Evolutionary conservation across 2,329 filamentous ascomycete species (phyloP), one percentile per base, ranked within the genome.

Genomic region (Fusarium armeniacum): DNA sequence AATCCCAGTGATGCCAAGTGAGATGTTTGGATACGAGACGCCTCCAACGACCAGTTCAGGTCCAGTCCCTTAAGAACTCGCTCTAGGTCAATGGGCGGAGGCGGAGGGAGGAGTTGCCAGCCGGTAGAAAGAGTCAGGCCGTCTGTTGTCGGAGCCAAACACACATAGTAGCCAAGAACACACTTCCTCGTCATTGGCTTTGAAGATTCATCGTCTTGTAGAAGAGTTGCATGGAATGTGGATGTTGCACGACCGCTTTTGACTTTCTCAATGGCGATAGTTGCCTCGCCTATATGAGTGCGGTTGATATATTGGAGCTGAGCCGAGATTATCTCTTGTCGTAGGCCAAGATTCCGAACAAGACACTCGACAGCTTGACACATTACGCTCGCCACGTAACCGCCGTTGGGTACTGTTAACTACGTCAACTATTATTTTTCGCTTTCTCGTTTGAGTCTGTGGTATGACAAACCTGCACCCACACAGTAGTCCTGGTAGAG

Each of bases 241-340:
- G 36, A 40, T 2, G 36, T 40, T 8, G 36, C 36, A 6, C n/a
- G 36, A 22, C 36, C 36, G 6, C 11, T 40, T 22, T 40, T 40
- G n/a, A 40, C 12, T 13, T 20, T 40, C 12, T 40, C 36, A 0
- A 40, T 15, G n/a, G n/a, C n/a, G 36, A 40, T 51, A 10, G 7
- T 38, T 16, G 22, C 47, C 6, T 51, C 5, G 7, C 47, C 33
- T 38, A 38, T 51, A 16, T 51, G 47, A 11, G 47, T 38, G 10
- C 47, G 47, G 6, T 38, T 51, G 47, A 51, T 33, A 24, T 51
- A 38, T 20, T 51, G 47, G 8, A 51, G 33, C n/a, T 51, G 47
- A 11, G 47, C 47, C 12, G 47, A 51, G 9, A 38, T 28, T 16
- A 51, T 51, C 2, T 51, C 18, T 51, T 51, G 47, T 51, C 5